phyloP scores from a whole-genome alignment of 2,329 filamentous ascomycete species.

The Phialocephala sp. region DNA sequence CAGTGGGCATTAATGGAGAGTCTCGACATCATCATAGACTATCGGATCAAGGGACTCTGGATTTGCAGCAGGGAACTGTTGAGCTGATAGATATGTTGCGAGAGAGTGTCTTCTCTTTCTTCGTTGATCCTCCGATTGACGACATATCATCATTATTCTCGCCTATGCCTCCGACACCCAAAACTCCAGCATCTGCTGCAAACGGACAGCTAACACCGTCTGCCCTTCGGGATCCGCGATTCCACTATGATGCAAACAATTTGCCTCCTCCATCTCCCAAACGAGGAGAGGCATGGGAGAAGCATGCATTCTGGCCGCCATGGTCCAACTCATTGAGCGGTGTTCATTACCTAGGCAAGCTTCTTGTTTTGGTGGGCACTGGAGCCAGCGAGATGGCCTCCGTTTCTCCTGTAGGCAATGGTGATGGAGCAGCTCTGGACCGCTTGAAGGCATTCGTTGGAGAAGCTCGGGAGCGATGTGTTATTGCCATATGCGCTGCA shows the following conservation, averaged over 20 bases:
- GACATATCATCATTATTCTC: constrained; percentile 89
- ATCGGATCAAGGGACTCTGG: constrained; percentile 69
- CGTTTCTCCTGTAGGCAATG: constrained; percentile 67
- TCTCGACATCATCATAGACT: constrained; percentile 83
- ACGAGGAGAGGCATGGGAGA: constrained; percentile 86
- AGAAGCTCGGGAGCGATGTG: constrained; percentile 80
- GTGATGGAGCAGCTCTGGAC: constrained; percentile 66
- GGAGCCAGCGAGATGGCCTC: constrained; percentile 86
- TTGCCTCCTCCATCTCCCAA: constrained; percentile 78
- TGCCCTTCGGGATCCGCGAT: constrained; percentile 71
- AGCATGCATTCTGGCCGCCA: constrained; percentile 95
- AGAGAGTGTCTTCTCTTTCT: constrained; percentile 80
- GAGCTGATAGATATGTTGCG: constrained; percentile 86
- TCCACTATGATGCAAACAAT: constrained; percentile 80
- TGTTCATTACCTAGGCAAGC: constrained; percentile 86
- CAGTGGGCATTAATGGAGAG: constrained; percentile 80
- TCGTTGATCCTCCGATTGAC: constrained; percentile 85
- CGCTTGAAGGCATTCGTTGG: constrained; percentile 77
- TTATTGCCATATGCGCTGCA: constrained; percentile 82
- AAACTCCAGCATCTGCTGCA: constrained; percentile 63
- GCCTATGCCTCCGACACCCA: constrained; percentile 73
- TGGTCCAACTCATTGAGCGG: constrained; percentile 90
- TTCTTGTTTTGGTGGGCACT: constrained; percentile 82
- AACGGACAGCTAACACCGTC: constrained; percentile 52
- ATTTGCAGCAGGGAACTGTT: constrained; percentile 77